Percentiles rank a stretch among this genome's conserved stretches.
Evolutionary conservation across 2,329 filamentous ascomycete genomes (phyloP).

Genomic region (Penicillium verrucosum): DNA sequence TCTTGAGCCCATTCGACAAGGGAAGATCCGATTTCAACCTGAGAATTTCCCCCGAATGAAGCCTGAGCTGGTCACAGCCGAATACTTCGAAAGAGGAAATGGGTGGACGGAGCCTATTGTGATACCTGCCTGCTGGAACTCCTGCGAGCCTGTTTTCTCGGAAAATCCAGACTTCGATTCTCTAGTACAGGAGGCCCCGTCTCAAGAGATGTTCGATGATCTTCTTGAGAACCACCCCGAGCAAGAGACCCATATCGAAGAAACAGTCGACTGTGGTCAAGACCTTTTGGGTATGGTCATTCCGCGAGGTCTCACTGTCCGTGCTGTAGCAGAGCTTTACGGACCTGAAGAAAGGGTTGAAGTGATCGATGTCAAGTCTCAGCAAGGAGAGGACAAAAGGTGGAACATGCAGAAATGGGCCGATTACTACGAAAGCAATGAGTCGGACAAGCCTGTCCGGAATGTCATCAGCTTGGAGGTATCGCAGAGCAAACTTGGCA

Average conservation of each 20-base stretch:
- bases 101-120: slow-evolving; percentile 67
- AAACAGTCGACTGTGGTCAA: slow-evolving; percentile 59
- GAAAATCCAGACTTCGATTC: slow-evolving; percentile 25
- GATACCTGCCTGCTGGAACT: slow-evolving; percentile 61
- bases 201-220: slow-evolving; percentile 42
- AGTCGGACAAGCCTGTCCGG: slow-evolving; percentile 56
- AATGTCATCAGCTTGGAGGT: slow-evolving; percentile 70
- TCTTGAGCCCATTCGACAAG: slow-evolving; percentile 64
- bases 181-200: slow-evolving; percentile 35
- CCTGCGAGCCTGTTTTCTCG: slow-evolving; percentile 43
- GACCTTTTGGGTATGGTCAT: slow-evolving; percentile 68
- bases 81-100: slow-evolving; percentile 61
- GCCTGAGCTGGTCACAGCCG: slow-evolving; percentile 60
- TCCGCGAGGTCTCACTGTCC: slow-evolving; percentile 61
- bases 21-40: slow-evolving; percentile 57
- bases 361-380: slow-evolving; percentile 68
- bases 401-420: slow-evolving; percentile 67
- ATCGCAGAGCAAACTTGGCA: slow-evolving; percentile 61
- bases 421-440: slow-evolving; percentile 62
- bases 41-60: slow-evolving; percentile 63
- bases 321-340: slow-evolving; percentile 61
- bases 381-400: slow-evolving; percentile 61
- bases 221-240: slow-evolving; percentile 33
- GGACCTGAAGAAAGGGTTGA: slow-evolving; percentile 61
- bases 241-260: slow-evolving; percentile 30